A percentile compares a stretch with the other conserved stretches of the same genome.
These are phyloP conservation scores for Polyporus arcularius DNA, from an alignment of 768 basidiomycete species.

Conservation along the genomic window DNA sequence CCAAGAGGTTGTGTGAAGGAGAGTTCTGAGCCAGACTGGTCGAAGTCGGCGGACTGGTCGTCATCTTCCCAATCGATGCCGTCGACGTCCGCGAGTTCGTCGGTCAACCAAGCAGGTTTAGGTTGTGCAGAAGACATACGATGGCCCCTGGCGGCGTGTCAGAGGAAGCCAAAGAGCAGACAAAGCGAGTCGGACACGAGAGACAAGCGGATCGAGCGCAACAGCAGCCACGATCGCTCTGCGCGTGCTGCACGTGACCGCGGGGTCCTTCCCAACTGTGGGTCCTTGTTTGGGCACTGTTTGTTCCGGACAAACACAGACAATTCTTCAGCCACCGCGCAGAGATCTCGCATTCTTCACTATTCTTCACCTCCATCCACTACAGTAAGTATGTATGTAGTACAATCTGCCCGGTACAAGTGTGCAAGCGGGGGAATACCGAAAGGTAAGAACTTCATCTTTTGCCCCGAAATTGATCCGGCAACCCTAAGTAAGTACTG, in stretches of 20 bases:
- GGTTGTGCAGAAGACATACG: slow-evolving; percentile 8
- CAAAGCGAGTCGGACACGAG: neutral
- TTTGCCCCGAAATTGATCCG: no score
- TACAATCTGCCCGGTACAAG: no score
- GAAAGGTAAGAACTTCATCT: no score
- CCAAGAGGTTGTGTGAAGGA: slow-evolving; percentile 51
- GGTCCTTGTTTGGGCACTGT: slow-evolving; percentile 2
- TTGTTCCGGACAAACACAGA: neutral
- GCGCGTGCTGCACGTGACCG: neutral
- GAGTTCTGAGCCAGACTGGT: slow-evolving; percentile 28
- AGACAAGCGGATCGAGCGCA: neutral
- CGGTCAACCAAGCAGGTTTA: slow-evolving; percentile 81
- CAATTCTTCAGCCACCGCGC: neutral
- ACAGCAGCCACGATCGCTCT: neutral
- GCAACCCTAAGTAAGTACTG: no score
- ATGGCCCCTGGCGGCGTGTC: neutral
- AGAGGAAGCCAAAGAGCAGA: neutral
- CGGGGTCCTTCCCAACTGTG: slow-evolving; percentile 4
- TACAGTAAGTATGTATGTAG: no score
- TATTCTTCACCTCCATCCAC: no score
- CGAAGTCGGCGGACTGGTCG: slow-evolving; percentile 36
- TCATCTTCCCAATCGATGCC: slow-evolving; percentile 69
- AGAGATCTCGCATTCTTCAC: no score
- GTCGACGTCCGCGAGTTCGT: slow-evolving; percentile 72
- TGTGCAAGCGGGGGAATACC: no score